Evolutionary conservation across 805 yeast species (phyloP).

Genomic region (Candida bentonensis): DNA sequence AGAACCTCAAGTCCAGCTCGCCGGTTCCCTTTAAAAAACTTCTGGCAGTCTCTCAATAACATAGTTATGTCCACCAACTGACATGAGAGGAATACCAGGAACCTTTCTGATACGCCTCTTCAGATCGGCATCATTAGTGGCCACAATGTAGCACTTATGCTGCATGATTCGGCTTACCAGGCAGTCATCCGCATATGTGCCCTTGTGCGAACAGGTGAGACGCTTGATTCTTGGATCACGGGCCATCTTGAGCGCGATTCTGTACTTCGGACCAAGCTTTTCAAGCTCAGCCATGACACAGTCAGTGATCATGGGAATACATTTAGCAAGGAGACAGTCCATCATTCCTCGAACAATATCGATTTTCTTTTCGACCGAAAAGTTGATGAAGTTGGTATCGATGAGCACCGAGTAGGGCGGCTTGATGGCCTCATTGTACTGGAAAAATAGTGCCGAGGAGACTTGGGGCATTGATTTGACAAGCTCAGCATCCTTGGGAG

Average conservation of each 20-base stretch:
- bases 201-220: constrained; percentile 80
- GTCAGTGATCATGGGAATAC: constrained; percentile 91
- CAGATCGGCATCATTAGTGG: constrained; percentile 94
- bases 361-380: constrained; percentile 88
- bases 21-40: constrained; percentile 28
- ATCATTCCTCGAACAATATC: constrained; percentile 94
- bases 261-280: constrained; percentile 84
- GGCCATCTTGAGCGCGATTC: constrained; percentile 86
- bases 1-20: not conserved
- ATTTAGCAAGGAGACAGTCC: constrained; percentile 89
- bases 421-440: constrained; percentile 81
- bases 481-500: constrained; percentile 55
- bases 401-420: constrained; percentile 97
- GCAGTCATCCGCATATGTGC: constrained; percentile 98
- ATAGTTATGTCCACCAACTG: constrained; percentile 88
- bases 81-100: constrained; percentile 94
- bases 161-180: constrained; percentile 84
- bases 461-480: constrained; percentile 79
- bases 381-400: constrained; percentile 94
- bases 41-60: constrained; percentile 92
- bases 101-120: constrained; percentile 89
- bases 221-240: constrained; percentile 86
- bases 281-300: constrained; percentile 98
- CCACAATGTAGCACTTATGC: constrained; percentile 93
- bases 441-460: constrained; percentile 88